phyloP scores from a whole-genome alignment of 2,329 filamentous ascomycete genomes.

The Lasiodiplodia sp. region DNA sequence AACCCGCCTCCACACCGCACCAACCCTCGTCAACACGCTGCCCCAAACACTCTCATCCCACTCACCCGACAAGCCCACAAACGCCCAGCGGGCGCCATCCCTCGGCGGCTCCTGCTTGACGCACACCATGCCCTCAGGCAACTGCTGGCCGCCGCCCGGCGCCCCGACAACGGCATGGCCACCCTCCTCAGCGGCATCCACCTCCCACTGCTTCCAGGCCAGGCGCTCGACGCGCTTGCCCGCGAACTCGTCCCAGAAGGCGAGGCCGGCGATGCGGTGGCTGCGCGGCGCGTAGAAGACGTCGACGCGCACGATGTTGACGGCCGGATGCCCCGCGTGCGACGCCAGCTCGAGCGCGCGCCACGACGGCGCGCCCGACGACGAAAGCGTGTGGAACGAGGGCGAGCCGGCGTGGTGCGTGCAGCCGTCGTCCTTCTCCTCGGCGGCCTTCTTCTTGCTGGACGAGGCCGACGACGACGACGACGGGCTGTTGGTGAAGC shows the following conservation, averaged over 20 bases:
- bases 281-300: conserved; percentile 38
- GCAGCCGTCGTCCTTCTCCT: conserved; percentile 34
- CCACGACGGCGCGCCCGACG: conserved; percentile 2
- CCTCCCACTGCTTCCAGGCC: conserved; percentile 38
- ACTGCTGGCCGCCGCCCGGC: background rate
- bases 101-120: conserved; percentile 38
- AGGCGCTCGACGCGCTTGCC: conserved; percentile 34
- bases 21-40: conserved; percentile 37
- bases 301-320: conserved; percentile 40
- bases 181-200: conserved; percentile 30
- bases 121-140: conserved; percentile 34
- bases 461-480: background rate
- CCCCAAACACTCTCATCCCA: conserved; percentile 34
- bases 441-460: conserved; percentile 30
- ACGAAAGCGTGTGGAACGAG: conserved; percentile 2
- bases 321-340: conserved; percentile 28
- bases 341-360: conserved; percentile 13
- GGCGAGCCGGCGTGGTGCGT: conserved; percentile 36
- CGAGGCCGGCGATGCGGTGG: conserved; percentile 38
- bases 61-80: conserved; percentile 38
- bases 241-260: conserved; percentile 37
- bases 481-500: conserved; percentile 8
- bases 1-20: conserved; percentile 39
- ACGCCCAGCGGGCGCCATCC: conserved; percentile 39
- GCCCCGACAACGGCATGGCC: conserved; percentile 9